Percentiles rank a stretch among this genome's conserved stretches.
Conservation (phyloP, 1,284 basidiomycete genomes). For the Boletus mariae region DNA sequence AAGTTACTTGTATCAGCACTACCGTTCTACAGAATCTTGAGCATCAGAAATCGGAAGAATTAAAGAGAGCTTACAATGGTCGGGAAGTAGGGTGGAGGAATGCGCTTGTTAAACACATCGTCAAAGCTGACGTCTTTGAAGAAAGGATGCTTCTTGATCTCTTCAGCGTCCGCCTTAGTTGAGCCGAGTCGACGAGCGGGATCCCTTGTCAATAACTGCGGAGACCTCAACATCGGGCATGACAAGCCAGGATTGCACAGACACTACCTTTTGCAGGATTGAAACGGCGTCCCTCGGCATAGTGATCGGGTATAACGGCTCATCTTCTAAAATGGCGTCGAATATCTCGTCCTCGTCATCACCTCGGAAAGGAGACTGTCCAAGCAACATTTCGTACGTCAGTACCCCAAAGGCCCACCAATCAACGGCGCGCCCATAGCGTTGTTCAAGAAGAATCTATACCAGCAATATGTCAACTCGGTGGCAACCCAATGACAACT, state of each 20-base stretch:
- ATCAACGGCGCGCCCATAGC: constrained; percentile 97
- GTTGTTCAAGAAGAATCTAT: constrained; percentile 96
- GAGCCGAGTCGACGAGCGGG: constrained; percentile 92
- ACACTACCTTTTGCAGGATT: constrained; percentile 82
- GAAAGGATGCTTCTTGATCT: constrained; percentile 97
- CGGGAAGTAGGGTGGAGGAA: constrained; percentile 96
- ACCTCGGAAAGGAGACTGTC: constrained; percentile 98
- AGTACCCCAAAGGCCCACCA: constrained; percentile 99
- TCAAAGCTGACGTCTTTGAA: constrained; percentile 98
- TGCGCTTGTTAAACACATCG: constrained; percentile 93
- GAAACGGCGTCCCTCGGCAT: constrained; percentile 98
- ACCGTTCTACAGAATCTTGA: constrained; percentile 51
- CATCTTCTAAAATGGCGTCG: constrained; percentile 98
- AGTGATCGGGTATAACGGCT: constrained; percentile 98
- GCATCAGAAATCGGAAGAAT: constrained; percentile 1
- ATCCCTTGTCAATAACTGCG: constrained; percentile 89
- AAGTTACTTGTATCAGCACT: constrained; percentile 86
- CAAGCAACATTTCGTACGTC: constrained; percentile 98
- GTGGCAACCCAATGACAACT: neutral
- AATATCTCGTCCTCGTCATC: constrained; percentile 99
- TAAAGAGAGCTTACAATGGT: constrained; percentile 67
- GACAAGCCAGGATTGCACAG: neutral
- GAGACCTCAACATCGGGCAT: constrained; percentile 11
- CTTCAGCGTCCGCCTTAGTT: constrained; percentile 91
- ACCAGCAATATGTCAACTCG: constrained; percentile 2